These are phyloP conservation scores for Calonectria multiphialidica DNA, from an alignment of 2,329 filamentous ascomycete species.

Conservation along the genomic window DNA sequence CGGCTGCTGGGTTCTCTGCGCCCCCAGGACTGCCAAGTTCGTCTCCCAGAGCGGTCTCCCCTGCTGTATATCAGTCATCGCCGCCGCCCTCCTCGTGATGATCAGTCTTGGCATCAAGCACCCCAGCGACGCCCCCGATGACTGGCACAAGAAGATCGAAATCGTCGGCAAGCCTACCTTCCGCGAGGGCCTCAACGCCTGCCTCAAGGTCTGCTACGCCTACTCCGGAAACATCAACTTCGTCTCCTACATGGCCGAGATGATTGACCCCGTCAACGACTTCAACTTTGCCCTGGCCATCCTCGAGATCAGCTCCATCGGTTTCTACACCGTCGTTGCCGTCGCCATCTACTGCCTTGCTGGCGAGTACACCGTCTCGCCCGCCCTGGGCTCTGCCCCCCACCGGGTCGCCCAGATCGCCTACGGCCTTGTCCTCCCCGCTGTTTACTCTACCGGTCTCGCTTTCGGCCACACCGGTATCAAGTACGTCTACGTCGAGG, in stretches of 20 bases:
- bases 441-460: slow-evolving; percentile 46
- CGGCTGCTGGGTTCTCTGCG: slow-evolving; percentile 72
- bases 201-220: slow-evolving; percentile 51
- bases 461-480: slow-evolving; percentile 50
- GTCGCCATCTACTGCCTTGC: slow-evolving; percentile 44
- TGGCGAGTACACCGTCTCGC: slow-evolving; percentile 44
- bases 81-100: slow-evolving; percentile 52
- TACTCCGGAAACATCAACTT: slow-evolving; percentile 54
- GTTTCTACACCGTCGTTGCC: slow-evolving; percentile 41
- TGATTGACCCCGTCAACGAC: slow-evolving; percentile 49
- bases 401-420: slow-evolving; percentile 41
- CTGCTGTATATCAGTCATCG: slow-evolving; percentile 49
- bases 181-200: slow-evolving; percentile 47
- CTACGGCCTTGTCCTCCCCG: slow-evolving; percentile 48
- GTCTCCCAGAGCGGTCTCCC: slow-evolving; percentile 47
- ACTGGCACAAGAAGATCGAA: slow-evolving; percentile 46
- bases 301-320: slow-evolving; percentile 41
- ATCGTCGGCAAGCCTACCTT: slow-evolving; percentile 47
- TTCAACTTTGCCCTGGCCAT: slow-evolving; percentile 44
- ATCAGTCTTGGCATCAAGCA: slow-evolving; percentile 48
- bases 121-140: slow-evolving; percentile 43
- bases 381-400: slow-evolving; percentile 42
- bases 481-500: slow-evolving; percentile 50
- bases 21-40: slow-evolving; percentile 73
- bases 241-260: slow-evolving; percentile 52